phyloP scores from a whole-genome alignment of 305 asterid species.

The Fraxinus baroniana region DNA sequence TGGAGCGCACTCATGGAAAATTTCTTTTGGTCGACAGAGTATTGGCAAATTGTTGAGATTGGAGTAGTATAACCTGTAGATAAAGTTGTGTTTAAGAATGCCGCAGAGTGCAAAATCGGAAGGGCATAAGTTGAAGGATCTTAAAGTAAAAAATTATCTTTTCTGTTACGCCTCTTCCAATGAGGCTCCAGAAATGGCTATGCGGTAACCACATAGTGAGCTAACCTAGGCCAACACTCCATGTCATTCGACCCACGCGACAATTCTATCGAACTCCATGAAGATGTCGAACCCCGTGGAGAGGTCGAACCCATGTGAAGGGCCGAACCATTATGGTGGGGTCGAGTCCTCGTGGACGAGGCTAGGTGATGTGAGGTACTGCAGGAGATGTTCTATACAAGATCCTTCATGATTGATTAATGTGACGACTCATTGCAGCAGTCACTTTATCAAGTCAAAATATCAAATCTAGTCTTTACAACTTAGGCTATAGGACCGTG shows the following conservation, averaged over 20 bases:
- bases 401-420: neutral
- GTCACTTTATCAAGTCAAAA: neutral
- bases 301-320: neutral
- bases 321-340: neutral
- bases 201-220: neutral
- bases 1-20: neutral
- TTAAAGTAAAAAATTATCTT: neutral
- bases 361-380: neutral
- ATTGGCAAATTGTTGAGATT: neutral
- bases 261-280: no score
- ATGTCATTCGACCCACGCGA: neutral
- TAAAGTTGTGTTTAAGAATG: neutral
- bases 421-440: neutral
- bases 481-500: neutral
- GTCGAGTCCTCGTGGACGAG: neutral
- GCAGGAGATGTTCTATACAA: neutral
- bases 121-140: neutral
- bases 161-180: neutral
- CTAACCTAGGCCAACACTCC: neutral
- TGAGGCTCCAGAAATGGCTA: no score
- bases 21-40: neutral
- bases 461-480: neutral
- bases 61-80: neutral
- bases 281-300: neutral
- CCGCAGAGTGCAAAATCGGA: neutral